Evolutionary conservation across 2,329 filamentous ascomycete species (phyloP).

Genomic region (Leptographium flavum): DNA sequence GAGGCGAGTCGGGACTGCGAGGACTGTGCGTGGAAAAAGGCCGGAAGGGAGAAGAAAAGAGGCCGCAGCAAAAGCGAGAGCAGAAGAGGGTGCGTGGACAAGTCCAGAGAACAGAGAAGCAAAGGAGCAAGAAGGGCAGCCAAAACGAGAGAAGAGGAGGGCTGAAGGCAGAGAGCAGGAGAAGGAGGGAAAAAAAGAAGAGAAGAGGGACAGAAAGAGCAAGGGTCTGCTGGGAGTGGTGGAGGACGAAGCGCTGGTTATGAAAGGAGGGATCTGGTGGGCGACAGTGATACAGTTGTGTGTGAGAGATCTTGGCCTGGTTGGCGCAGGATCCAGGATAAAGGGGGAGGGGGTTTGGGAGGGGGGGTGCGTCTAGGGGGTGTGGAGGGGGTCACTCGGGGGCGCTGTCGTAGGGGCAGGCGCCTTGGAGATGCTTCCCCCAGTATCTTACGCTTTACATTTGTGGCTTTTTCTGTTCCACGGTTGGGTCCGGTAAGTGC

Average conservation of each 20-base stretch:
- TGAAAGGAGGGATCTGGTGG: constrained; percentile 20
- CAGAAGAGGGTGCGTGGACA: too few relatives aligned
- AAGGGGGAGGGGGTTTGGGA: not conserved
- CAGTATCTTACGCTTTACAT: too few relatives aligned
- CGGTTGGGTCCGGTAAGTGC: too few relatives aligned
- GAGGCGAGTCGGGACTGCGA: too few relatives aligned
- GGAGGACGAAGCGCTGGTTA: constrained; percentile 14
- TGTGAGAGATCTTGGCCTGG: constrained; percentile 24
- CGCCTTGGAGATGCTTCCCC: too few relatives aligned
- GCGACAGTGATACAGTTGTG: constrained; percentile 23
- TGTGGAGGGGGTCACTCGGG: too few relatives aligned
- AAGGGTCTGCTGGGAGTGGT: not conserved
- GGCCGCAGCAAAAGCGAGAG: constrained; percentile 3
- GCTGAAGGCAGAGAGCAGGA: too few relatives aligned
- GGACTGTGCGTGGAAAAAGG: too few relatives aligned
- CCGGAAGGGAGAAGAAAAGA: not conserved
- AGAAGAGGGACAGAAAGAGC: not conserved
- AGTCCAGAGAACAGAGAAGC: constrained; percentile 1
- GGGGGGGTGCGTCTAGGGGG: not conserved
- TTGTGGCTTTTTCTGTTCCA: too few relatives aligned
- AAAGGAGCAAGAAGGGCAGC: constrained; percentile 5
- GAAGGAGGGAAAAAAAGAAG: not conserved
- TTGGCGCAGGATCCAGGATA: not conserved
- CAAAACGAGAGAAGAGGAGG: constrained; percentile 10
- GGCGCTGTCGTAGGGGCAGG: too few relatives aligned